Percentiles rank a stretch among this genome's conserved stretches.
Evolutionary conservation across 441 rosid genomes (phyloP).

Genomic region (Rhodomyrtus psidioides): DNA sequence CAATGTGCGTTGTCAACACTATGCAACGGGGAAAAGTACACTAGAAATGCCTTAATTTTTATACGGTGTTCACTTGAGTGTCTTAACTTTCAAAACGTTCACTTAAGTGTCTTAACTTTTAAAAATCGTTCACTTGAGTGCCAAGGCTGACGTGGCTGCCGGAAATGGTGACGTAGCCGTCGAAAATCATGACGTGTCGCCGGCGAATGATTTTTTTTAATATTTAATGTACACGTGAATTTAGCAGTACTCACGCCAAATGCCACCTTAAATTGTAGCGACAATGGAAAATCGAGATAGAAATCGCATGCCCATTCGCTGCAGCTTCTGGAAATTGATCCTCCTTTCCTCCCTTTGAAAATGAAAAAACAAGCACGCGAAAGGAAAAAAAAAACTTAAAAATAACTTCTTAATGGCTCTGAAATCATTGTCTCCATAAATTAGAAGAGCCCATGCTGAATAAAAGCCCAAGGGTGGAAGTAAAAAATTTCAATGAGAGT

Average conservation of each 20-base stretch:
- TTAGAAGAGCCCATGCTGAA: rapidly evolving
- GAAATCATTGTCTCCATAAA: background rate
- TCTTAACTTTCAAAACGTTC: too few species aligned
- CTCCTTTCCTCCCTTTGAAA: background rate
- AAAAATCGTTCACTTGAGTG: too few species aligned
- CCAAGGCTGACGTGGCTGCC: too few species aligned
- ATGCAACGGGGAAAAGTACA: too few species aligned
- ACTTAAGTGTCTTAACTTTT: too few species aligned
- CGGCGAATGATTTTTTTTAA: too few species aligned
- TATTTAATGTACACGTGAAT: too few species aligned
- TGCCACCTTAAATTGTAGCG: rapidly evolving
- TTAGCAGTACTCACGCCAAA: rapidly evolving
- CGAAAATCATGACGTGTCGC: too few species aligned
- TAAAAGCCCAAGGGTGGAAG: background rate
- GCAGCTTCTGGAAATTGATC: background rate
- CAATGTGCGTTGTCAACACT: too few species aligned
- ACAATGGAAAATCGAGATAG: rapidly evolving
- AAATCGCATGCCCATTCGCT: background rate
- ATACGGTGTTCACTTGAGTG: too few species aligned
- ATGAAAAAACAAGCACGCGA: background rate
- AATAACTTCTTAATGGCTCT: background rate
- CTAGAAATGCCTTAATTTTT: too few species aligned
- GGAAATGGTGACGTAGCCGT: too few species aligned
- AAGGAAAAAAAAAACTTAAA: background rate
- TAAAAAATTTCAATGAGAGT: background rate